Evolutionary conservation across 495 filamentous ascomycete species (phyloP).

Genomic region (Xylaria intraflava): DNA sequence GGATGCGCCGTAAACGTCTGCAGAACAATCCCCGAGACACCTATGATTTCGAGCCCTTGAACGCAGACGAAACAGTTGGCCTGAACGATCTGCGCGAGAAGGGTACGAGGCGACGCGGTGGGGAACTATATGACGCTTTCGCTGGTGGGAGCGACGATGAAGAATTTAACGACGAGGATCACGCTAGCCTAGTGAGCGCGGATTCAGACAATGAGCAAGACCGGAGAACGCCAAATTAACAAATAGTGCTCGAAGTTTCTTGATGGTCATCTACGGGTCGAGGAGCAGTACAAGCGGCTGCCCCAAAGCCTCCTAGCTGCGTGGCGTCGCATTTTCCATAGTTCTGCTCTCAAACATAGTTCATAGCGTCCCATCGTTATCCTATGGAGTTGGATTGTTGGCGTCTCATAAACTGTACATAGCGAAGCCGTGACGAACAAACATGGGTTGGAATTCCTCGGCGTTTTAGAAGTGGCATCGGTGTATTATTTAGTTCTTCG

Average conservation of each 20-base stretch:
- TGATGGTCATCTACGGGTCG: neutral
- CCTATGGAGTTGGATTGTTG: neutral
- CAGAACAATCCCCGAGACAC: conserved; percentile 70
- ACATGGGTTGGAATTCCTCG: conserved; percentile 1
- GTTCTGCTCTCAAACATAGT: neutral
- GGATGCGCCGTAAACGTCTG: conserved; percentile 68
- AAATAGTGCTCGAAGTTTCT: neutral
- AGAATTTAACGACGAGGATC: conserved; percentile 54
- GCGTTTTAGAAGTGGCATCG: neutral
- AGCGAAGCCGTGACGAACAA: neutral
- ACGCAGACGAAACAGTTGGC: conserved; percentile 69
- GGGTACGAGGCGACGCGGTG: conserved; percentile 53
- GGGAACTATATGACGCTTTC: conserved; percentile 92
- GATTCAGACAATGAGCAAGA: conserved; percentile 16
- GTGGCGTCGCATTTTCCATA: neutral
- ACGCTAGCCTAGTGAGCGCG: conserved; percentile 16
- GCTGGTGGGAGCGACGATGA: conserved; percentile 68
- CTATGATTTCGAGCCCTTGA: conserved; percentile 92
- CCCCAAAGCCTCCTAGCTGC: neutral
- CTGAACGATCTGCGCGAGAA: conserved; percentile 26
- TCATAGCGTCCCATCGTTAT: neutral
- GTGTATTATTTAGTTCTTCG: neutral
- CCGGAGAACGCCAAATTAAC: neutral
- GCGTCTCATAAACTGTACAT: conserved; percentile 4
- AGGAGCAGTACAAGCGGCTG: neutral